These are phyloP conservation scores for Tinospora cordifolia DNA, from an alignment of 164 flowering plant genomes.

Conservation along the genomic window DNA sequence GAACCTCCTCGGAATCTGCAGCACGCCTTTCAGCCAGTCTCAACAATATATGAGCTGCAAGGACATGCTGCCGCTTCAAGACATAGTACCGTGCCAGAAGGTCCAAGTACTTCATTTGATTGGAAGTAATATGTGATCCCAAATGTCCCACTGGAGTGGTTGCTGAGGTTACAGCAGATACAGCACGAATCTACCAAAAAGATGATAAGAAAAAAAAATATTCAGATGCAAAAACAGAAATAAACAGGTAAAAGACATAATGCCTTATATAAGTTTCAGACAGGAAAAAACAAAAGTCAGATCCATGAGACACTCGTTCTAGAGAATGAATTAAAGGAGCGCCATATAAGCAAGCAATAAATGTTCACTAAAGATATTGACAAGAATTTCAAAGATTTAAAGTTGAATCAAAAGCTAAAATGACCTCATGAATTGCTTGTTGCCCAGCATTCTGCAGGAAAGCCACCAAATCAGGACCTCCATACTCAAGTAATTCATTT, in stretches of 20 bases:
- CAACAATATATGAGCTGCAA: constrained; percentile 85
- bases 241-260: neutral
- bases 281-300: neutral
- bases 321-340: neutral
- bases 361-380: neutral
- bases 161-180: constrained; percentile 37
- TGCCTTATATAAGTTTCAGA: neutral
- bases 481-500: constrained; percentile 82
- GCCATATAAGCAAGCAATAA: neutral
- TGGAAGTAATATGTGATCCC: constrained; percentile 33
- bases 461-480: constrained; percentile 94
- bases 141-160: constrained; percentile 37
- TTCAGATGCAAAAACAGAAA: neutral
- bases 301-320: neutral
- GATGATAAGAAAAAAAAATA: constrained; percentile 2
- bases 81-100: constrained; percentile 93
- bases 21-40: constrained; percentile 88
- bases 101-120: constrained; percentile 71
- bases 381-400: constrained; percentile 4
- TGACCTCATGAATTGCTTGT: constrained; percentile 56
- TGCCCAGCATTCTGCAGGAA: constrained; percentile 80
- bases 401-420: constrained; percentile 7
- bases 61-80: constrained; percentile 78
- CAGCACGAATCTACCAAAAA: constrained; percentile 39
- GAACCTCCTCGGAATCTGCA: constrained; percentile 42